These are phyloP conservation scores for Calycina herbarum DNA, from an alignment of 2,329 filamentous ascomycete genomes.

Conservation along the genomic window DNA sequence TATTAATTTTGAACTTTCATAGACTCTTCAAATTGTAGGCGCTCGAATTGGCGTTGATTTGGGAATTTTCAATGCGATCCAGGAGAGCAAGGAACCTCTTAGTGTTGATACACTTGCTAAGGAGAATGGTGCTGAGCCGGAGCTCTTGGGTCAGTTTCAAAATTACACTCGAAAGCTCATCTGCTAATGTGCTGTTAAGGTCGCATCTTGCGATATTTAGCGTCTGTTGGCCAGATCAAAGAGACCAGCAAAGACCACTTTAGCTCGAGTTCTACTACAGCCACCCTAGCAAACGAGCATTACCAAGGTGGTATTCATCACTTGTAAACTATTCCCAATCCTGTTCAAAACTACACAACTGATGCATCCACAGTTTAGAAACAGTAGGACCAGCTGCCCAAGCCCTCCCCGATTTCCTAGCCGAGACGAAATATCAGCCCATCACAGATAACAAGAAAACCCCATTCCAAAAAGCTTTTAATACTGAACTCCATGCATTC, in stretches of 20 bases:
- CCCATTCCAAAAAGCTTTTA: constrained; percentile 12
- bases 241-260: constrained; percentile 7
- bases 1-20: background rate
- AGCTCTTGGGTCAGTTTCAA: background rate
- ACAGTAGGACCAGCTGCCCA: constrained; percentile 30
- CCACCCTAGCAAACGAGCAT: background rate
- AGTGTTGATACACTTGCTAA: background rate
- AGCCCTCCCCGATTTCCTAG: constrained; percentile 36
- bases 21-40: background rate
- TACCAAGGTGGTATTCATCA: constrained; percentile 8
- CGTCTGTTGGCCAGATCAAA: constrained; percentile 9
- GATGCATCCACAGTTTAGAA: constrained; percentile 22
- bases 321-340: background rate
- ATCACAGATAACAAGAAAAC: constrained; percentile 14
- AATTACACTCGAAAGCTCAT: too few relatives aligned
- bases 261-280: background rate
- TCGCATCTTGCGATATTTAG: constrained; percentile 3
- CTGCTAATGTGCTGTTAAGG: background rate
- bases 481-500: constrained; percentile 17
- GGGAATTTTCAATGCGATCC: background rate
- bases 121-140: background rate
- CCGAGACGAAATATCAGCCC: constrained; percentile 25
- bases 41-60: constrained; percentile 6
- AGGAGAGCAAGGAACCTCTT: background rate
- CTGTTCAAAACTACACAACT: background rate